Evolutionary conservation across 1,139 yeast species (phyloP), one percentile per base, ranked within the genome.

Genomic region (Protomyces lactucae-debilis): DNA sequence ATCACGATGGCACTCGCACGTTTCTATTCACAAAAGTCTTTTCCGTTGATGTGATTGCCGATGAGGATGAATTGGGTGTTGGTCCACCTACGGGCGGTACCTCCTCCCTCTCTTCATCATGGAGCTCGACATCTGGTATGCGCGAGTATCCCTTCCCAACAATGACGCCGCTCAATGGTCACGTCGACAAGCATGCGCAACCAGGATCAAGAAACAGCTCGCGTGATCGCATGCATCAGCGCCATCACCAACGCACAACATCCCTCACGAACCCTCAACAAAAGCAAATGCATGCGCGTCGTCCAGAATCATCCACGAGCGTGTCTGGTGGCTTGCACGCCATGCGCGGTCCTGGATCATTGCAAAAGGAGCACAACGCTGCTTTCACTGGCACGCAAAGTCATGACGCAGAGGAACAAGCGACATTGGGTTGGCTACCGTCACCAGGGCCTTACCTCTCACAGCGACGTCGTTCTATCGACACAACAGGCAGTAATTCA

Each of bases 21-120:
- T 53, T 65, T 21, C 43, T 66, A 52, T 54, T 66, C 40, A 66
- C 67, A 28, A 65, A 65, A 23, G 60, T 66, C 25, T 66, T 66
- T 36, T 46, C 67, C 9, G 64, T 65, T 6, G 46, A 52, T 35
- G 36, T 45, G 14, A 14, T 39, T 5, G 43, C 36, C 39, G 23
- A 43, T 43, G 48, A 16, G 16, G 48, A 43, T 18, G 21, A 5
- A 12, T 10, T 43, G 23, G 43, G 32, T 10, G 18, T 14, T 0
- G 57, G 45, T 5, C 43, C n/a, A 3, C n/a, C 51, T 1, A n/a
- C 39, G 21, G 39, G 52, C 12, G 52, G 53, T 40, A 52, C 32
- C 21, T 43, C 57, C 6, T 59, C 63, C 14, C 52, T 59, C 18
- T 52, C 63, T 6, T 59, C 63, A 12, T 59, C 63, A 9, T 59